Evolutionary conservation across 805 yeast genomes (phyloP).

Genomic region (Candida yuanshanica): DNA sequence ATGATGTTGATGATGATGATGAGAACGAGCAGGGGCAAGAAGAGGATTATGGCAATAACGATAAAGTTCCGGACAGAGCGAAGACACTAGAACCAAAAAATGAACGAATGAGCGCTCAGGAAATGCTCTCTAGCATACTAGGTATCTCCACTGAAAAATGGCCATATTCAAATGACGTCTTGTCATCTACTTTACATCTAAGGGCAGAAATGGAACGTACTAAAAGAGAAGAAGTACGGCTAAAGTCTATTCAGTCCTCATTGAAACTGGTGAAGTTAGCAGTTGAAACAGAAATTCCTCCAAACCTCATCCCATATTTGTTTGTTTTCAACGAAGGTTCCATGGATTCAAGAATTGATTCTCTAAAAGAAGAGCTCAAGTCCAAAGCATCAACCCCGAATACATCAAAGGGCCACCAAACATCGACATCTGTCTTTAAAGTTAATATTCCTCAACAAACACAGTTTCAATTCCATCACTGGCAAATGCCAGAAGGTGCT

Average conservation of each 20-base stretch:
- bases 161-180: conserved; percentile 35
- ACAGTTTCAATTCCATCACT: conserved; percentile 26
- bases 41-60: no score
- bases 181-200: conserved; percentile 28
- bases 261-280: conserved; percentile 34
- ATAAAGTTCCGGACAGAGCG: neutral
- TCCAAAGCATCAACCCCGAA: no score
- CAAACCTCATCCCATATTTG: conserved; percentile 33
- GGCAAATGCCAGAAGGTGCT: conserved; percentile 22
- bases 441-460: conserved; percentile 23
- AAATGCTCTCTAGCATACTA: conserved; percentile 2
- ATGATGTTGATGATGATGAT: no score
- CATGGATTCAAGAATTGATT: neutral
- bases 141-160: conserved; percentile 16
- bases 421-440: conserved; percentile 23
- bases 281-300: conserved; percentile 29
- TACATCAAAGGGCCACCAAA: conserved; percentile 1
- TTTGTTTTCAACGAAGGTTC: conserved; percentile 18
- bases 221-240: conserved; percentile 29
- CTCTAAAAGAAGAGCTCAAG: neutral
- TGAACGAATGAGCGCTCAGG: neutral
- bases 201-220: conserved; percentile 37
- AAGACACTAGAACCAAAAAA: neutral
- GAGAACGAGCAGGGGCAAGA: neutral
- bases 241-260: conserved; percentile 26